Percentiles rank a stretch among this genome's conserved stretches.
Conservation (phyloP, 257 asterid species). For the Capsicum chinense region DNA sequence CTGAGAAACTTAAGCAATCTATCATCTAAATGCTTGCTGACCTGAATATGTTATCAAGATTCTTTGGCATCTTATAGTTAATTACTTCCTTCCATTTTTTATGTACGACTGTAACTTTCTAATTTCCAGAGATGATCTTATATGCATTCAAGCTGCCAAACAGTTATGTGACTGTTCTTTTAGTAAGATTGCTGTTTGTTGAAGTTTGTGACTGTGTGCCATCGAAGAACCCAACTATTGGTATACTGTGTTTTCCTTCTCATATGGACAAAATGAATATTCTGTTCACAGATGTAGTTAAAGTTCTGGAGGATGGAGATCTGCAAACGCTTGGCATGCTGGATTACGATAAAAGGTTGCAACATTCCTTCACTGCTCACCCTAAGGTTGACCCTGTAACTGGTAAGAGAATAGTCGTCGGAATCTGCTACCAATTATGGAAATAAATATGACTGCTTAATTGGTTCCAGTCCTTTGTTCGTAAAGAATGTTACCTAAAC, state of each 20-base stretch:
- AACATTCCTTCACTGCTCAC: slow-evolving; percentile 94
- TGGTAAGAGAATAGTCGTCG: slow-evolving; percentile 54
- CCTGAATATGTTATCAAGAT: slow-evolving; percentile 1
- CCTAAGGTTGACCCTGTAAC: slow-evolving; percentile 95
- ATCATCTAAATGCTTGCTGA: neutral
- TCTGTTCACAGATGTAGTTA: slow-evolving; percentile 67
- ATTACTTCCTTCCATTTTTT: neutral
- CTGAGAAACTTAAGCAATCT: neutral
- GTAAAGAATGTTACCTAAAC: neutral
- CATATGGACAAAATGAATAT: slow-evolving; percentile 6
- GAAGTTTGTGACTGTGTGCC: neutral
- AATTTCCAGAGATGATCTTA: neutral
- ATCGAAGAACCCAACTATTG: neutral
- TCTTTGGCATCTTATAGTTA: slow-evolving; percentile 6
- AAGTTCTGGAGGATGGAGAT: slow-evolving; percentile 97
- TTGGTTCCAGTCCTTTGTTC: neutral
- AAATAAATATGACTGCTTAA: neutral
- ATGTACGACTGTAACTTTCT: neutral
- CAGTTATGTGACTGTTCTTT: neutral
- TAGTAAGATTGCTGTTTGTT: neutral
- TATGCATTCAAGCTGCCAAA: neutral
- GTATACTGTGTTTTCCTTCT: neutral
- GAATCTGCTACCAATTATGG: neutral
- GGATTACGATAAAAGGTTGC: slow-evolving; percentile 89
- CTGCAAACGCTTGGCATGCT: slow-evolving; percentile 87